phyloP scores from a whole-genome alignment of 305 asterid genomes.

The Fraxinus xanthoxyloides region DNA sequence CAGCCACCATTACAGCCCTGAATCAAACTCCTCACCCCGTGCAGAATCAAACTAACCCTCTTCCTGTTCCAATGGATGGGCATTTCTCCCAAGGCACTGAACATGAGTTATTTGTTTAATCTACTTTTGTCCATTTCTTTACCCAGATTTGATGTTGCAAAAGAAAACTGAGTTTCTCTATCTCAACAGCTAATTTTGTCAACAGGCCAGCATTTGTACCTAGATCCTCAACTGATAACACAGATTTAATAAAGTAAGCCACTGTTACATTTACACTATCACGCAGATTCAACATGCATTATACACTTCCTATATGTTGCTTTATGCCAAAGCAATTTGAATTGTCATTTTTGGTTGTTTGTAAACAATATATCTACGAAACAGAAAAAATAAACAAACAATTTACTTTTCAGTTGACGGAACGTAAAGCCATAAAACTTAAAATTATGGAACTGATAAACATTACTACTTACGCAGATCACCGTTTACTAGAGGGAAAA shows the following conservation, averaged over 20 bases:
- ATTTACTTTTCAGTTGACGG: neutral
- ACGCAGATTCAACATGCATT: neutral
- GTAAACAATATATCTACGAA: neutral
- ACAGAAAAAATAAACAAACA: neutral
- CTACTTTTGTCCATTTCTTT: conserved; percentile 7
- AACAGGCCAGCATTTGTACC: conserved; percentile 31
- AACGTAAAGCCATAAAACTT: neutral
- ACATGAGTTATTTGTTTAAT: conserved; percentile 33
- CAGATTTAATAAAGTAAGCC: conserved; percentile 63
- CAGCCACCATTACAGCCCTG: conserved; percentile 36
- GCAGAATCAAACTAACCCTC: conserved; percentile 29
- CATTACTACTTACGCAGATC: conserved; percentile 49
- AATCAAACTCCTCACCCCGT: conserved; percentile 32
- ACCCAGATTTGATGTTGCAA: neutral
- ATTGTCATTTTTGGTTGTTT: neutral
- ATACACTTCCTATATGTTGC: neutral
- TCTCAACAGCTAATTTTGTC: conserved; percentile 33
- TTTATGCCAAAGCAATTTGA: neutral
- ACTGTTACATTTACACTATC: neutral
- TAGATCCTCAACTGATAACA: conserved; percentile 45
- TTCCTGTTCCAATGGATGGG: conserved; percentile 32
- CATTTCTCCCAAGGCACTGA: conserved; percentile 37
- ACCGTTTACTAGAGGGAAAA: conserved; percentile 66
- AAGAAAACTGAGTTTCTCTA: conserved; percentile 13
- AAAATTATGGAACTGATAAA: conserved; percentile 1